Evolutionary conservation across 2,329 filamentous ascomycete genomes (phyloP), one percentile per base, ranked within the genome.

Genomic region (Ophiostoma angusticollis): DNA sequence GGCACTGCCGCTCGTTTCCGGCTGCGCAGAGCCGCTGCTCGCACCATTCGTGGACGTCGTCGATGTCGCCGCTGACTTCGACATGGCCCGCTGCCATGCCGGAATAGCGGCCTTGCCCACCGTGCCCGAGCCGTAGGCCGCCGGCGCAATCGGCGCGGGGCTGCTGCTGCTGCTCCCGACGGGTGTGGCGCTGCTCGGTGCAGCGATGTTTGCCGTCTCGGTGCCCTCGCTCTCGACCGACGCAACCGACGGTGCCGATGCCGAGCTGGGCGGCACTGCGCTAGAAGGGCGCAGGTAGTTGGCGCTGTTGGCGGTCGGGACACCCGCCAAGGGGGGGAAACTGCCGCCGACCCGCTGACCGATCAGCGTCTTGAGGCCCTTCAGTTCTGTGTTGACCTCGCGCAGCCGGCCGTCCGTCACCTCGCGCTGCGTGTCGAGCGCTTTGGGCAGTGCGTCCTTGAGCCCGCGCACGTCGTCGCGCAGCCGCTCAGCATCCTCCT

Each of bases 341-440:
- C 27, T 11, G 11, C 62, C 52, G 39, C 60, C 65, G 68, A 79
- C 70, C 44, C 76, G 63, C 57, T 78, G 74, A 31, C 68, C 64
- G 51, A 98, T 75, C 38, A 98, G 67, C 3, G 84, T 83, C 70
- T 95, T 96, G 52, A 98, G 65, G 56, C 87, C 95, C 65, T 83
- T 85, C 51, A 98, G 68, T 60, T 98, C 91, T 6, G 70, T 73
- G 49, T 84, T 83, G 48, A 98, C 74, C 51, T 96, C 91, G 58
- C 78, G 81, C 42, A 98, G 64, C 35, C 86, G 72, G 48, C 67
- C 72, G 54, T 96, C 87, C 19, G 83, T 84, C 39, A 76, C 70
- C 45, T 89, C 83, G 61, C 89, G 89, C 54, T 95, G 85, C 38
- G 80, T 81, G 47, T 91, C 78, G 52, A 98, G 72, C 2, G 87